These are phyloP conservation scores for Cercospora zeae-maydis DNA, from an alignment of 2,329 filamentous ascomycete genomes.

Conservation along the genomic window DNA sequence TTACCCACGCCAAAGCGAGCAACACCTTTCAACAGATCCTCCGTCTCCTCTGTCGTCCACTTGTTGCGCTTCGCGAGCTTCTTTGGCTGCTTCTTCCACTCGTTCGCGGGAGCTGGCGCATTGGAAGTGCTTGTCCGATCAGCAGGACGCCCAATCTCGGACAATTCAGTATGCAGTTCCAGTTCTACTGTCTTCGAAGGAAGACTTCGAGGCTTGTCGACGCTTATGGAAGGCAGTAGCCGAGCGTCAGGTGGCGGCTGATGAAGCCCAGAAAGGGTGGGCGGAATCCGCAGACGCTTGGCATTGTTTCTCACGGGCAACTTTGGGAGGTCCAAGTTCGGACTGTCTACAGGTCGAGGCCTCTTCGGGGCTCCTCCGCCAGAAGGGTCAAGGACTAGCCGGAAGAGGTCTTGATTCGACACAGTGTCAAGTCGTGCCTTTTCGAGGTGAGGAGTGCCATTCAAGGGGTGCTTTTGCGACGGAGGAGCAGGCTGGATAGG, in stretches of 20 bases:
- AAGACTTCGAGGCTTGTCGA: conserved; percentile 22
- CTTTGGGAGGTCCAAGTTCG: conserved; percentile 36
- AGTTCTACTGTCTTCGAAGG: conserved; percentile 12
- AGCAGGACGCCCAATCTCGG: not conserved
- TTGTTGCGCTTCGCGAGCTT: conserved; percentile 41
- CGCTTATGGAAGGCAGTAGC: conserved; percentile 57
- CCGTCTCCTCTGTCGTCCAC: conserved; percentile 62
- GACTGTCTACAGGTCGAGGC: conserved; percentile 24
- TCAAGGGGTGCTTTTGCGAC: conserved; percentile 34
- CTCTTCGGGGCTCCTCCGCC: conserved; percentile 32
- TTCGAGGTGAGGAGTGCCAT: conserved; percentile 29
- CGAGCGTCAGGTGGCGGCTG: conserved; percentile 61
- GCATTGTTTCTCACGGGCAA: conserved; percentile 32
- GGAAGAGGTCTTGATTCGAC: conserved; percentile 30
- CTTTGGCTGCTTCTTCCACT: conserved; percentile 6
- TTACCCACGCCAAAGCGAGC: conserved; percentile 60
- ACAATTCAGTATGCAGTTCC: not conserved
- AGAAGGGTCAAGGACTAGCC: conserved; percentile 32
- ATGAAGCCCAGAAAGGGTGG: conserved; percentile 57
- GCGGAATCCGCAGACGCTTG: conserved; percentile 44
- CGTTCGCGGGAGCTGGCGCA: conserved; percentile 29
- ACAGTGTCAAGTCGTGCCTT: conserved; percentile 28
- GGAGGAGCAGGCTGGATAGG: conserved; percentile 38
- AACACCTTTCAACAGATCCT: conserved; percentile 56
- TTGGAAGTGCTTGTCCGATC: not conserved